Base-by-base conservation (phyloP, 257 asterid species). In the Fraxinus pennsylvanica region DNA sequence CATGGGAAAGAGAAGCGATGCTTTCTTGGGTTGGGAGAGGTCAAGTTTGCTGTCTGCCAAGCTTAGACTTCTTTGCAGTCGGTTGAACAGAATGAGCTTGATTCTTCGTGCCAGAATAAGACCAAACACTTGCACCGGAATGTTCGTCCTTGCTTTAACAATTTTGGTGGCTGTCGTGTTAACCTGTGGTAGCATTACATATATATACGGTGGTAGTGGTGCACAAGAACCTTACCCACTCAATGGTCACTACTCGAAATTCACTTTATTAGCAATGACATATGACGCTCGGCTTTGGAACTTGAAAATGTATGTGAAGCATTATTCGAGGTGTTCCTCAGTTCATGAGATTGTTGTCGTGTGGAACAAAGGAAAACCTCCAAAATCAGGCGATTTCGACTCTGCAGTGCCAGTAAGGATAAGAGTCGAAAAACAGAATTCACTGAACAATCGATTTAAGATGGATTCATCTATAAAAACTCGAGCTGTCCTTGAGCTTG, bases 271-370 rank as follows among this genome's bases (percentile, higher is more conserved):
- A 67, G 88, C 99, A 29, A 96, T 96, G 99, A 93, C 98, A 4
- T 93, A 90, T 17, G 97, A 93, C 27, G 99, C 99, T 17, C 97
- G 99, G 10, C 86, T 93, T 7, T 96, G 99, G 99, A 96, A 96
- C 61, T 82, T 93, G 85, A 89, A 92, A 57, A 93, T 93, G 96
- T 93, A 84, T 13, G 77, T 96, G 71, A 86, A 92, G 78, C 98
- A 96, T 79, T 96, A 96, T 87, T 96, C 99, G 3, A 84, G 98
- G 76, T 96, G 99, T 74, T 80, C 98, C 12, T 96, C 99, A 0
- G 98, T 93, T n/a, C 93, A 96, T 0, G 99, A 96, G 88, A 96
- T 96, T 25, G 98, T 96, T 38, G 97, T 96, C 3, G 94, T 91
- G 47, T 96, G 99, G 99, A 96, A 96, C 91, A 93, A 90, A 83